Evolutionary conservation across 768 basidiomycete genomes (phyloP), one percentile per base, ranked within the genome.

Genomic region (Tulasnella sp.): DNA sequence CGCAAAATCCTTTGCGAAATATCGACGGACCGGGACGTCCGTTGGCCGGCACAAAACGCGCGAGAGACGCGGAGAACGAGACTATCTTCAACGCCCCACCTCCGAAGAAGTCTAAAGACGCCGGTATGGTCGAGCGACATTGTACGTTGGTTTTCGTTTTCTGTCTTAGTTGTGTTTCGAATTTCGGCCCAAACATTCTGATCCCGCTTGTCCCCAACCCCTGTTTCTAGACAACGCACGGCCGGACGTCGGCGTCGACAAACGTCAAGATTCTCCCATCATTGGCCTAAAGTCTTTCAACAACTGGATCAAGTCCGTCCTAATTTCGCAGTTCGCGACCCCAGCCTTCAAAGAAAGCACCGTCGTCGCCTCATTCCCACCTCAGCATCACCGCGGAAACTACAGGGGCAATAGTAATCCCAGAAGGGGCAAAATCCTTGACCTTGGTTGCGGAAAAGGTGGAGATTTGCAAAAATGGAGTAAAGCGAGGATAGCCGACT

Each of bases 391-490:
- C 26, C 26, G 39, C 15, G 2, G 44, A 15, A 44, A 71, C 39
- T 69, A 42, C 18, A 39, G 37, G 20, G 40, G 18, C 13, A 71
- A 3, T 26, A 15, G 42, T 10, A 37, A 39, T 18, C 46, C 73
- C 37, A 82, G 70, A 1, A 80, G 79, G 26, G 96, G 95, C 39
- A 92, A 92, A 82, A 94, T 99, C 32, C 88, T 99, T 29, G 98
- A 99, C 84, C 90, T 99, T 85, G 98, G 97, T 6, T 98, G 97
- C 82, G 98, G 98, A n/a, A 99, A 99, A 84, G 98, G 98, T 15
- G 98, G 98, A 5, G 98, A 99, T 84, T 87, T 99, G 81, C 92
- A 89, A 55, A 99, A 99, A 85, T 99, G 98, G 98, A 86, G 88
- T 71, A 95, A 94, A 84, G 95, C 96, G 20, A 89, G 88, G 71